A percentile compares a stretch with the other conserved stretches of the same genome.
These are phyloP conservation scores for Phytophthora nicotianae DNA, from an alignment of 352 stramenopile genomes.

Conservation along the genomic window DNA sequence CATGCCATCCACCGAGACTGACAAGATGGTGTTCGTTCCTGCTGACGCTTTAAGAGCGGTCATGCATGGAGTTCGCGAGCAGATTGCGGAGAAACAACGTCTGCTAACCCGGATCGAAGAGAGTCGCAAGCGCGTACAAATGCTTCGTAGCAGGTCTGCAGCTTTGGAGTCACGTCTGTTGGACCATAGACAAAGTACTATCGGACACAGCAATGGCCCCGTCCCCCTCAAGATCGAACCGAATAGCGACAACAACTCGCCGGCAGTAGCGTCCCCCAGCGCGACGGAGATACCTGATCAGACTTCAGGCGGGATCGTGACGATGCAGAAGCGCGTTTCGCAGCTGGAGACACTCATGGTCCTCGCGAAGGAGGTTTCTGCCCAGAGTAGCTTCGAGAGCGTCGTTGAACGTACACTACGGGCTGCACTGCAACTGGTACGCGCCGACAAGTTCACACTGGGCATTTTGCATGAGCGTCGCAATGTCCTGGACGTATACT, in stretches of 20 bases:
- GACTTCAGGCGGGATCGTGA: constrained; percentile 29
- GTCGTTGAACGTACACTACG: constrained; percentile 59
- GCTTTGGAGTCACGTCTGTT: constrained; percentile 54
- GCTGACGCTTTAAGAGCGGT: constrained; percentile 47
- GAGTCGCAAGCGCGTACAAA: constrained; percentile 38
- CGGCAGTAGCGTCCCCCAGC: not conserved
- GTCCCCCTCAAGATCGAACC: constrained; percentile 3
- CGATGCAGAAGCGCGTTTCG: constrained; percentile 52
- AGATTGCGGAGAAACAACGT: constrained; percentile 44
- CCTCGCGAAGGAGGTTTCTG: constrained; percentile 62
- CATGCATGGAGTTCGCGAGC: constrained; percentile 38
- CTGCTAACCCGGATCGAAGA: constrained; percentile 45
- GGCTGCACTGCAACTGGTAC: constrained; percentile 58
- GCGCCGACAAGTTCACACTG: constrained; percentile 68
- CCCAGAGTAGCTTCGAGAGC: constrained; percentile 61
- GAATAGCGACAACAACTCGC: not conserved
- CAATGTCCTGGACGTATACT: constrained; percentile 68
- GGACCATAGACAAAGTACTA: constrained; percentile 50
- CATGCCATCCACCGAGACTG: constrained; percentile 14
- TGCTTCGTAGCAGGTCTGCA: constrained; percentile 43
- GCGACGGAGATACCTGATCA: not conserved
- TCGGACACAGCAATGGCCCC: not conserved
- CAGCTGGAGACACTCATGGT: constrained; percentile 67
- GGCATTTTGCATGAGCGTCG: constrained; percentile 63
- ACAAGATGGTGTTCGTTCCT: constrained; percentile 47